Evolutionary conservation across 2,329 filamentous ascomycete genomes (phyloP).

Genomic region (Pyricularia grisea): DNA sequence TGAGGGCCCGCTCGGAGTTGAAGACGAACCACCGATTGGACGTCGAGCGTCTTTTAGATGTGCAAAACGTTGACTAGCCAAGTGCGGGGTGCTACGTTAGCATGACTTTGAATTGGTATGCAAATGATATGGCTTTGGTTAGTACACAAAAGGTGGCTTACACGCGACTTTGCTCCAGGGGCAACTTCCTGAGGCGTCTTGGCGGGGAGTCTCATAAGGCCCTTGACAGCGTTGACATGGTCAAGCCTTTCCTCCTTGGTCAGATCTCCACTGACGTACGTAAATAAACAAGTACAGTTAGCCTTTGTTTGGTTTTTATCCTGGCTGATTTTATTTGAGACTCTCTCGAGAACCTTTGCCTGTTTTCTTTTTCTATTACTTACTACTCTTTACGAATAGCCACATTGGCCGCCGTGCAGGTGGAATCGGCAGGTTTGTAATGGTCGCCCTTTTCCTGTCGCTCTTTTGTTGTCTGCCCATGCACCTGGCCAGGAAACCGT

Average conservation of each 20-base stretch:
- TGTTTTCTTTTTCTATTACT: slow-evolving; percentile 6
- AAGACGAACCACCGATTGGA: slow-evolving; percentile 21
- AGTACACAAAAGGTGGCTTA: neutral
- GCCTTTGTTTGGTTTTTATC: too few species aligned
- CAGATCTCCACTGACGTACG: slow-evolving; percentile 17
- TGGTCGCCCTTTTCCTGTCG: neutral
- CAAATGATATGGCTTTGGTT: neutral
- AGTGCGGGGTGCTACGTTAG: neutral
- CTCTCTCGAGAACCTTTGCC: too few species aligned
- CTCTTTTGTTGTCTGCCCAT: neutral
- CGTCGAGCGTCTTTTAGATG: slow-evolving; percentile 30
- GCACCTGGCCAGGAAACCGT: too few species aligned
- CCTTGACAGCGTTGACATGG: slow-evolving; percentile 28
- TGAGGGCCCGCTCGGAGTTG: slow-evolving; percentile 21
- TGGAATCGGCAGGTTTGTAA: neutral
- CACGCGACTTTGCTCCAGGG: slow-evolving; percentile 23
- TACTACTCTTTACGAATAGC: slow-evolving; percentile 20
- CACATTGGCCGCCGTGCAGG: slow-evolving; percentile 16
- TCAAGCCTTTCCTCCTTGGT: slow-evolving; percentile 20
- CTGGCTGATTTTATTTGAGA: neutral
- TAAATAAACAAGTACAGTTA: neutral
- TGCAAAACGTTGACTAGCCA: slow-evolving; percentile 27
- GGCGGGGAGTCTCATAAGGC: slow-evolving; percentile 22
- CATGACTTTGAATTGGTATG: too few species aligned
- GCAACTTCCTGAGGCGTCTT: slow-evolving; percentile 17